Conservation (phyloP, 345 rosid species). For the Abelmoschus esculentus region DNA sequence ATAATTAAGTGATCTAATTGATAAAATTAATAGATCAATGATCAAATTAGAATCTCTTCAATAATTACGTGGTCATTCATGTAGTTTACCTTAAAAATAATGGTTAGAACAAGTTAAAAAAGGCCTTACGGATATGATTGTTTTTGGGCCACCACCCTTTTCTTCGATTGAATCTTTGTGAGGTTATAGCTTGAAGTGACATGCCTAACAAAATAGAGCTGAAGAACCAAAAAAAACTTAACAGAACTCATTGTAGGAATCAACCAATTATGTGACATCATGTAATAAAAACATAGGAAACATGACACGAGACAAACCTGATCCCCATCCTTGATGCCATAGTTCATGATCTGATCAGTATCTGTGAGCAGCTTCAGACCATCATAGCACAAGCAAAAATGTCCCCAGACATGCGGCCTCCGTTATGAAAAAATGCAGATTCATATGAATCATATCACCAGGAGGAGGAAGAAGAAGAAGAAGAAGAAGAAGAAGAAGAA, state of each 20-base stretch:
- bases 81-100: too few relatives aligned
- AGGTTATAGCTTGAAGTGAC: conserved; percentile 32
- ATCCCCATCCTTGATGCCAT: conserved; percentile 77
- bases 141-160: conserved; percentile 16
- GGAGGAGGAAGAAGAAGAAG: too few relatives aligned
- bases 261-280: neutral
- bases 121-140: conserved; percentile 38
- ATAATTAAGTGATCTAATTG: too few relatives aligned
- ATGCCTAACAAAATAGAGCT: conserved; percentile 79
- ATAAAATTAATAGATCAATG: too few relatives aligned
- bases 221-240: conserved; percentile 3
- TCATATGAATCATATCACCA: neutral
- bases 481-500: too few relatives aligned
- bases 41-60: too few relatives aligned
- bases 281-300: neutral
- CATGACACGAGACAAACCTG: conserved; percentile 37
- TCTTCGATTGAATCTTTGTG: conserved; percentile 31
- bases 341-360: conserved; percentile 36
- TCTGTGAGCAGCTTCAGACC: conserved; percentile 53
- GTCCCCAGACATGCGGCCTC: conserved; percentile 89
- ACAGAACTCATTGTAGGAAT: neutral
- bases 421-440: conserved; percentile 10
- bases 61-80: too few relatives aligned
- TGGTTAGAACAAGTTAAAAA: neutral
- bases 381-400: conserved; percentile 61